Conservation (phyloP, 2,329 filamentous ascomycete genomes). For the Trichophyton verrucosum region DNA sequence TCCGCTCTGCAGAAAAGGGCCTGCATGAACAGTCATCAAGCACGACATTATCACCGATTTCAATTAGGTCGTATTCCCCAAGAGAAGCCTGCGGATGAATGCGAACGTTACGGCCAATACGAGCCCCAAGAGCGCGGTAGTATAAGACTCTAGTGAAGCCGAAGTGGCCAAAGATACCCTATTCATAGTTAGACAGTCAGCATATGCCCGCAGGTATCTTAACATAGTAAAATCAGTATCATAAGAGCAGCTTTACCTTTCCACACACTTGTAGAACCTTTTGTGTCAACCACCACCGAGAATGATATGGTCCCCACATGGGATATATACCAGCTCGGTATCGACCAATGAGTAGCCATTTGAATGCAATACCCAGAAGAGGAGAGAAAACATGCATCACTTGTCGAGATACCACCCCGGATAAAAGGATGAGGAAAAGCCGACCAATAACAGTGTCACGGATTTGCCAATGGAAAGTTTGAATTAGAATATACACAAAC, state of each 20-base stretch:
- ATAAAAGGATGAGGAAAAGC: neutral
- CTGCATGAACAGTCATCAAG: slow-evolving; percentile 2
- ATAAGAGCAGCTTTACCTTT: neutral
- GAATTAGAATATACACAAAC: neutral
- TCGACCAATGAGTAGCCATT: slow-evolving; percentile 3
- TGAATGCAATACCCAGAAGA: neutral
- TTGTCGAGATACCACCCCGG: neutral
- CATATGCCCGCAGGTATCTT: neutral
- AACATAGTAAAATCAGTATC: neutral
- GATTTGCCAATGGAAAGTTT: neutral
- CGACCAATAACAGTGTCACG: neutral
- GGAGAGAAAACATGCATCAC: neutral
- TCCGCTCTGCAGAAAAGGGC: neutral
- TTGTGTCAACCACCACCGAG: slow-evolving; percentile 3
- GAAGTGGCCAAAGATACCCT: slow-evolving; percentile 2
- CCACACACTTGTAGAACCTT: neutral
- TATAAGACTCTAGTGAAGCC: neutral
- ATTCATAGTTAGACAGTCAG: neutral
- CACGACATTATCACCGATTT: slow-evolving; percentile 1
- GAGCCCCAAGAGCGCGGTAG: neutral
- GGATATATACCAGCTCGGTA: slow-evolving; percentile 1
- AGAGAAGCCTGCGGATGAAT: neutral
- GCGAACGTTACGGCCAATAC: neutral
- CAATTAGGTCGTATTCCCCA: slow-evolving; percentile 3
- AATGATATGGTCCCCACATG: slow-evolving; percentile 5